Evolutionary conservation across 257 asterid genomes (phyloP).

Genomic region (Linderniella brevidens): DNA sequence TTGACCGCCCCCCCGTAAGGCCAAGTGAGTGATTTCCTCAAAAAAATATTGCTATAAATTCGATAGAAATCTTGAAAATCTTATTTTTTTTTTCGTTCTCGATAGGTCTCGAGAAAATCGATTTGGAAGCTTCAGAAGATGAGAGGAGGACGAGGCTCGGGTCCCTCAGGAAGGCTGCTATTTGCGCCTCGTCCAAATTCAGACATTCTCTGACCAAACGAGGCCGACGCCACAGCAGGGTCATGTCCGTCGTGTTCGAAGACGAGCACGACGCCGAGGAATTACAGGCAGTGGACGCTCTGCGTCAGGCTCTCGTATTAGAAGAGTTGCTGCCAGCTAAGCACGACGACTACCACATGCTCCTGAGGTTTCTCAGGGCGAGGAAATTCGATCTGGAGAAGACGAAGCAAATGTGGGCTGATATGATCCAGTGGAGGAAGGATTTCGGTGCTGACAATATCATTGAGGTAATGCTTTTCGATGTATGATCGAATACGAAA

Average conservation of each 20-base stretch:
- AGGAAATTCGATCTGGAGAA: conserved; percentile 83
- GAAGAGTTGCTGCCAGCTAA: conserved; percentile 47
- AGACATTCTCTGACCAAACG: conserved; percentile 35
- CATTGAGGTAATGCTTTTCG: too few relatives aligned
- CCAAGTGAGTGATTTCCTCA: conserved; percentile 29
- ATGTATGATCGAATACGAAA: conserved; percentile 72
- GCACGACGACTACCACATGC: conserved; percentile 43
- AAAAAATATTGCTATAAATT: too few relatives aligned
- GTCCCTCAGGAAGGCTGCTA: conserved; percentile 41
- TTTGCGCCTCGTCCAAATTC: conserved; percentile 38
- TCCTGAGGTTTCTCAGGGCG: conserved; percentile 80
- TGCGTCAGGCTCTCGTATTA: conserved; percentile 40
- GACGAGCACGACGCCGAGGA: conserved; percentile 44
- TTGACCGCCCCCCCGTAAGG: conserved; percentile 45
- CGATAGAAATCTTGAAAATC: too few relatives aligned
- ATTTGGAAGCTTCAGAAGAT: too few relatives aligned
- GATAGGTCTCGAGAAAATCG: too few relatives aligned
- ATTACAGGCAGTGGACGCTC: conserved; percentile 35
- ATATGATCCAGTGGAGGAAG: conserved; percentile 98
- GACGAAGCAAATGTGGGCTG: conserved; percentile 94
- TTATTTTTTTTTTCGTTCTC: too few relatives aligned
- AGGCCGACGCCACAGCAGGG: conserved; percentile 41
- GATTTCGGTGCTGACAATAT: too few relatives aligned
- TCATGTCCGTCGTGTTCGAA: too few relatives aligned
- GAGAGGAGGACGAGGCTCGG: conserved; percentile 37